These are phyloP conservation scores for Rhodotorula sp. DNA, from an alignment of 1,284 basidiomycete species.

Conservation along the genomic window DNA sequence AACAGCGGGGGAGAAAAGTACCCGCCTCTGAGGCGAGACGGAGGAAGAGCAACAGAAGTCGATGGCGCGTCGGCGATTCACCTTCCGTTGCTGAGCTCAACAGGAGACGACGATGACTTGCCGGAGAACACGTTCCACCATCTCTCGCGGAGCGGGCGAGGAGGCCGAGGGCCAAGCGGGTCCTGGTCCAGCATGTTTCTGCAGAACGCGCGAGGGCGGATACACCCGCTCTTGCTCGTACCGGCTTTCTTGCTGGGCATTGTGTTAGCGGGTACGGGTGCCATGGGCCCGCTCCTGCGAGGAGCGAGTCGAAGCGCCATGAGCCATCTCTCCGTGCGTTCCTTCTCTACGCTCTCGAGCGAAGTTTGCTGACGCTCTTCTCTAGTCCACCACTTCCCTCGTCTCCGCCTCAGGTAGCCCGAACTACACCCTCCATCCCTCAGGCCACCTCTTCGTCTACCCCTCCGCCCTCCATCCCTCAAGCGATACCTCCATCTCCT, in stretches of 20 bases:
- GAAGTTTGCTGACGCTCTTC: background rate
- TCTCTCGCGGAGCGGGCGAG: background rate
- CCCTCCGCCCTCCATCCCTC: slow-evolving; percentile 28
- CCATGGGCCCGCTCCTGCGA: slow-evolving; percentile 8
- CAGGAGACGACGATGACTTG: slow-evolving; percentile 7
- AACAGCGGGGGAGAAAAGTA: background rate
- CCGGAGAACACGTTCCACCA: background rate
- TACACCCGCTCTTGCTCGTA: slow-evolving; percentile 33
- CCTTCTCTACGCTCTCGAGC: background rate
- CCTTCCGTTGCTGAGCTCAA: slow-evolving; percentile 16
- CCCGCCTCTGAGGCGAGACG: background rate
- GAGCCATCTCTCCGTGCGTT: background rate
- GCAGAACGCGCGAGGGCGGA: slow-evolving; percentile 11
- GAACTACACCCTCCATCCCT: slow-evolving; percentile 28
- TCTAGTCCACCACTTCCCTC: background rate
- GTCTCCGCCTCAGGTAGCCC: background rate
- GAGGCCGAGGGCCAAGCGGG: background rate
- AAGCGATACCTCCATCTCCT: slow-evolving; percentile 8
- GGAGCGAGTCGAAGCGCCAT: slow-evolving; percentile 1
- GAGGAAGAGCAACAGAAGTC: too few species aligned
- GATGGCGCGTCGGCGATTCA: slow-evolving; percentile 11
- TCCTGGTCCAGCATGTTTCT: background rate
- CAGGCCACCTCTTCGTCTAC: slow-evolving; percentile 35
- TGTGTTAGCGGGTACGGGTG: slow-evolving; percentile 33
- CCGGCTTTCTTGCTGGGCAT: slow-evolving; percentile 40